A percentile compares a stretch with the other conserved stretches of the same genome.
Evolutionary conservation across 805 yeast genomes (phyloP).

Genomic region (Wickerhamomyces silvicola): DNA sequence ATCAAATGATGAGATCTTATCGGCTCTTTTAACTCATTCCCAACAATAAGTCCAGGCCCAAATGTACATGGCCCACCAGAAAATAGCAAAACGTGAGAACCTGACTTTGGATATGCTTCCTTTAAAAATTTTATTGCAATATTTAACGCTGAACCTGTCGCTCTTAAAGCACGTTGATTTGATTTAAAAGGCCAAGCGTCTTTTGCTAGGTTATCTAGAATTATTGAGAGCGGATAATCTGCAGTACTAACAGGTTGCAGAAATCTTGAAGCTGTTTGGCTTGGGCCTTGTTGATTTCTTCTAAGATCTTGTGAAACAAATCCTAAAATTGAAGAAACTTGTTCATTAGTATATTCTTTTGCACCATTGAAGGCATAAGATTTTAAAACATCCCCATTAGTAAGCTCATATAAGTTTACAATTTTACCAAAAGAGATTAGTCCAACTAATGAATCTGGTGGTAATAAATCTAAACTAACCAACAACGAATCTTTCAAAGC

Average conservation of each 20-base stretch:
- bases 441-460: constrained; percentile 50
- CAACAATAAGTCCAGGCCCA: constrained; percentile 61
- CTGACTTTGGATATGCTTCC: constrained; percentile 37
- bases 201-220: constrained; percentile 41
- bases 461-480: constrained; percentile 40
- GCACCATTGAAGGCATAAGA: constrained; percentile 49
- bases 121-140: constrained; percentile 35
- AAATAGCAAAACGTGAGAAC: constrained; percentile 49
- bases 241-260: constrained; percentile 16
- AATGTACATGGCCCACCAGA: constrained; percentile 60
- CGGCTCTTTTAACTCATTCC: constrained; percentile 50
- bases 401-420: constrained; percentile 51
- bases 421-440: constrained; percentile 54
- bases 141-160: constrained; percentile 56
- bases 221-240: constrained; percentile 43
- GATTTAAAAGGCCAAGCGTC: constrained; percentile 44
- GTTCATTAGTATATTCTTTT: constrained; percentile 42
- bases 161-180: constrained; percentile 43
- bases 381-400: constrained; percentile 26
- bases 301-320: constrained; percentile 30
- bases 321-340: constrained; percentile 41
- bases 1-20: constrained; percentile 63
- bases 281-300: constrained; percentile 1
- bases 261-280: constrained; percentile 9
- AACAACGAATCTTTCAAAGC: constrained; percentile 46